Evolutionary conservation across 164 flowering plant species (phyloP).

Genomic region (Buxus sempervirens): DNA sequence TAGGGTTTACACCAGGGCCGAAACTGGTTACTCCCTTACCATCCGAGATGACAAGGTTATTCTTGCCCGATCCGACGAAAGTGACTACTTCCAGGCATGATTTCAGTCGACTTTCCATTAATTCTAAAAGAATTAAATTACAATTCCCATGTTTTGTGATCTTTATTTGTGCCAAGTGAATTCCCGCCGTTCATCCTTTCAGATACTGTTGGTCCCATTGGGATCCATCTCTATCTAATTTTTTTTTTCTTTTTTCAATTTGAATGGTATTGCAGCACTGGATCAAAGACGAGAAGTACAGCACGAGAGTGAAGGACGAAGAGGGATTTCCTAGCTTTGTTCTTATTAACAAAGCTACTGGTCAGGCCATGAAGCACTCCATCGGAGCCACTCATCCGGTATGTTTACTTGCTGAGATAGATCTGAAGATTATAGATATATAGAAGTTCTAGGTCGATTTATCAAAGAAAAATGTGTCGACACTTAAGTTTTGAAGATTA

Average conservation of each 20-base stretch:
- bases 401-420: conserved; percentile 12
- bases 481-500: no score
- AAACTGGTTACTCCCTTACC: conserved; percentile 39
- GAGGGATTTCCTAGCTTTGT: conserved; percentile 66
- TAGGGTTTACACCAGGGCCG: conserved; percentile 55
- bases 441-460: neutral
- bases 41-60: conserved; percentile 55
- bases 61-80: conserved; percentile 44
- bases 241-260: neutral
- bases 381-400: conserved; percentile 65
- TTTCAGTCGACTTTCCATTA: neutral
- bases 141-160: neutral
- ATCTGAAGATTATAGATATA: neutral
- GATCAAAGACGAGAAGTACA: conserved; percentile 74
- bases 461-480: no score
- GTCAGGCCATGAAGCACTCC: conserved; percentile 70
- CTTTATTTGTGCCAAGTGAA: neutral
- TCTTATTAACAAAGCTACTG: conserved; percentile 64
- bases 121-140: neutral
- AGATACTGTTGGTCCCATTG: no score
- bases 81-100: conserved; percentile 46
- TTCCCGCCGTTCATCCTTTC: neutral
- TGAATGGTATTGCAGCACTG: conserved; percentile 46
- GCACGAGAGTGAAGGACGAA: conserved; percentile 67
- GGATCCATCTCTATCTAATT: no score